These are phyloP conservation scores for Dioscorea cayenensis DNA, from an alignment of 116 monocot species.

Conservation along the genomic window DNA sequence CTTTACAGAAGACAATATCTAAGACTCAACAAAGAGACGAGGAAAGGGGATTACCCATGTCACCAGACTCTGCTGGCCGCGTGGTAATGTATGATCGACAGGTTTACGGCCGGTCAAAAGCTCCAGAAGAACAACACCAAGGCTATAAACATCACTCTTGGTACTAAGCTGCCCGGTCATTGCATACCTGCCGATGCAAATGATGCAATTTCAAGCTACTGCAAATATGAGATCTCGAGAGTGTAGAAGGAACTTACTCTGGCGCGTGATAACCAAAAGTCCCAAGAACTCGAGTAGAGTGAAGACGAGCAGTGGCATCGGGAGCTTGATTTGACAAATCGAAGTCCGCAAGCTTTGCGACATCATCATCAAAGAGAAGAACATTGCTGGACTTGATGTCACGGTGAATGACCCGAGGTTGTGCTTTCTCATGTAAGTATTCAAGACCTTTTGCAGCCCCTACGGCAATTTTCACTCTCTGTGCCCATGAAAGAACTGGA, in stretches of 20 bases:
- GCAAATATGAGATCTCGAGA: neutral
- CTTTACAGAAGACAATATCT: neutral
- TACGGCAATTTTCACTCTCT: constrained; percentile 54
- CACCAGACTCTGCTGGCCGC: constrained; percentile 62
- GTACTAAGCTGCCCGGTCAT: constrained; percentile 66
- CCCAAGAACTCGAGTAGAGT: constrained; percentile 68
- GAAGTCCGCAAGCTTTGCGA: constrained; percentile 76
- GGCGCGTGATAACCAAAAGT: constrained; percentile 80
- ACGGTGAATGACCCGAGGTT: constrained; percentile 49
- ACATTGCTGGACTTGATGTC: constrained; percentile 70
- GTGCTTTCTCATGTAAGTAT: constrained; percentile 63
- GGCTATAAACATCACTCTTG: constrained; percentile 74
- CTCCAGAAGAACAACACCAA: constrained; percentile 54
- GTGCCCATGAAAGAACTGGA: constrained; percentile 52
- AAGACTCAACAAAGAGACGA: neutral
- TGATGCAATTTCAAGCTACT: constrained; percentile 2
- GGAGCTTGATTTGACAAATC: constrained; percentile 67
- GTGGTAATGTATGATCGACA: constrained; percentile 50
- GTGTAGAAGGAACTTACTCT: constrained; percentile 30
- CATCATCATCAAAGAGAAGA: constrained; percentile 55
- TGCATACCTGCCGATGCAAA: constrained; percentile 33
- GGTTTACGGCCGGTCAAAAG: constrained; percentile 68
- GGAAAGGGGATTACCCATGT: constrained; percentile 46
- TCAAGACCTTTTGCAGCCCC: constrained; percentile 69
- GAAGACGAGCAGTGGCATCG: constrained; percentile 60